Evolutionary conservation across 768 basidiomycete genomes (phyloP).

Genomic region (Lentinula detonsa): DNA sequence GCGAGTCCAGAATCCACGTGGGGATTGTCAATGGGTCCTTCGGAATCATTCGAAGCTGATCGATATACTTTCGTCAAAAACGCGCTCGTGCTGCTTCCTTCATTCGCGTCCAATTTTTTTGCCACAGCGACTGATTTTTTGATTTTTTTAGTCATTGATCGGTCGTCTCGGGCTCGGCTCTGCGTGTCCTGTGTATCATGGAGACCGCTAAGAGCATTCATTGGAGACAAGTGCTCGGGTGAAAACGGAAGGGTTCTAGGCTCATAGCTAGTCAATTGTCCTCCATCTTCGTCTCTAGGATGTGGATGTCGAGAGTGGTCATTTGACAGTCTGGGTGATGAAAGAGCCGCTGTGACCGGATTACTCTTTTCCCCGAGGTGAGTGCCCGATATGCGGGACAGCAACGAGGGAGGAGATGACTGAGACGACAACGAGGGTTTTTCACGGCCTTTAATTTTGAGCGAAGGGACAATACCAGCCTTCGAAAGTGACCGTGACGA

Average conservation of each 20-base stretch:
- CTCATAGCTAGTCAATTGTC: neutral
- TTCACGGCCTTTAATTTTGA: neutral
- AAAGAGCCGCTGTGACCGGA: neutral
- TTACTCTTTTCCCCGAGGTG: neutral
- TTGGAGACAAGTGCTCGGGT: neutral
- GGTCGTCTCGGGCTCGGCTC: neutral
- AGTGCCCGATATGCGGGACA: constrained; percentile 1
- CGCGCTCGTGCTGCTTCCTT: neutral
- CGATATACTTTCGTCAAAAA: neutral
- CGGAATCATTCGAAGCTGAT: neutral
- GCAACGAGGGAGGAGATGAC: neutral
- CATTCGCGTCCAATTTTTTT: too few relatives aligned
- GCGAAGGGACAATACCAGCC: too few relatives aligned
- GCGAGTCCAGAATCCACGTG: neutral
- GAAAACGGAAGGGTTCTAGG: neutral
- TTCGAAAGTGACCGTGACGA: neutral
- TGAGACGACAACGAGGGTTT: neutral
- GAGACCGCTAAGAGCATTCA: neutral
- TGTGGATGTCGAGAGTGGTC: neutral
- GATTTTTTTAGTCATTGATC: neutral
- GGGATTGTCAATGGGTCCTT: neutral
- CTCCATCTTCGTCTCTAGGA: neutral
- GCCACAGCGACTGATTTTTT: neutral
- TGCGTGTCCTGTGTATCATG: neutral
- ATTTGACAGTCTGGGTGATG: neutral